Evolutionary conservation across 495 filamentous ascomycete genomes (phyloP), one percentile per base, ranked within the genome.

Genomic region (Diplogelasinospora grovesii): DNA sequence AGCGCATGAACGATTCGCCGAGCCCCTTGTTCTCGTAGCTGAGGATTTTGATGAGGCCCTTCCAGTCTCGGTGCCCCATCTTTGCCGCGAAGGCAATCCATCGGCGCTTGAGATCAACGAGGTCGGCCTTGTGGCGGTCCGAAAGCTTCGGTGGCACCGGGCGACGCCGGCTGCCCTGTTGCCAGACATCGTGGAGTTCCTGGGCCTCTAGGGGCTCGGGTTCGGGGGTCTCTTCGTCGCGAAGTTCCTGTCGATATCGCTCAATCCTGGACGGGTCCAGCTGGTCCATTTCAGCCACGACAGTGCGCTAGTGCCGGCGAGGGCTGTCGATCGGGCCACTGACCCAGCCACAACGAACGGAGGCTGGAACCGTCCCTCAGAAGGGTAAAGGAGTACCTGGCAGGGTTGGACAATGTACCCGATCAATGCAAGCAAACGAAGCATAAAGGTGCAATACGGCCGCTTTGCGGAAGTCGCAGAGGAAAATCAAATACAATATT

Each of bases 1-100:
- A 48, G 19, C 32, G 45, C 10, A 48, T 24, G 34, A 49, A 49
- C 19, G 40, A 7, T 39, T 49, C 39, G 39, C 39, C 46, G 14
- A 43, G 39, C 31, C 46, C 46, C 23, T 38, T 49, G 15, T 43
- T 49, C 34, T 49, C 46, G 41, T 38, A 49, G 18, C 26, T 43
- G 21, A 49, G 46, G 21, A 34, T 39, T 36, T 38, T 34, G 34
- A 49, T 35, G 22, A 43, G 40, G 16, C 0, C 25, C 46, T 27
- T 44, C 46, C 46, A 49, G 22, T 38, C 26, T 16, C 5, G 23
- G 10, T 21, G 14, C 18, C 31, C 39, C 19, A 43, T 7, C 33
- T 2, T 43, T 14, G 31, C 40, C 3, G 33, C 33, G 31, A 49
- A 49, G 16, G 6, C 22, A 26, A 24, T 34, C 46, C 39, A 49